Evolutionary conservation across 495 filamentous ascomycete genomes (phyloP).

Genomic region (Podospora pseudopauciseta): DNA sequence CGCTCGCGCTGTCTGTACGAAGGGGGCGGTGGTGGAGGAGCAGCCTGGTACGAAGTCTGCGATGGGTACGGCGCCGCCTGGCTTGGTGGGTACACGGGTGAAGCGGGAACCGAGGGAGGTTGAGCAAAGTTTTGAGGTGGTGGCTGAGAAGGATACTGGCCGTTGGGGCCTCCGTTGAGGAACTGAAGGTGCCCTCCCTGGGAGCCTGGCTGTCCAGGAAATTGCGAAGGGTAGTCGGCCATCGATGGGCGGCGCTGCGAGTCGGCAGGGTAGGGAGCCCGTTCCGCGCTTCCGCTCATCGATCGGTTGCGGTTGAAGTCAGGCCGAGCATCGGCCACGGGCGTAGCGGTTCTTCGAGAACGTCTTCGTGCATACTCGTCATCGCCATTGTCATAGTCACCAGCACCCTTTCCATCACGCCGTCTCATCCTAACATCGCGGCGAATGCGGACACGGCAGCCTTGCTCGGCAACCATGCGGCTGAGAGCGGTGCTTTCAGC

Average conservation of each 20-base stretch:
- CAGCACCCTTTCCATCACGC: conserved; percentile 71
- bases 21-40: conserved; percentile 42
- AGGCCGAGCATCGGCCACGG: conserved; percentile 59
- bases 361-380: conserved; percentile 56
- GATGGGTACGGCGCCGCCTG: conserved; percentile 21
- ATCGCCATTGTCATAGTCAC: conserved; percentile 63
- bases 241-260: conserved; percentile 53
- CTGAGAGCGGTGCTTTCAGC: conserved; percentile 87
- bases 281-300: conserved; percentile 65
- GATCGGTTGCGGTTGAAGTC: conserved; percentile 65
- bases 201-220: conserved; percentile 37
- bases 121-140: conserved; percentile 36
- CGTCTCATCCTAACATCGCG: conserved; percentile 97
- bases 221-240: conserved; percentile 48
- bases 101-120: conserved; percentile 44
- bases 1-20: conserved; percentile 30
- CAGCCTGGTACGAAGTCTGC: conserved; percentile 34
- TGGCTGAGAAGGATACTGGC: conserved; percentile 33
- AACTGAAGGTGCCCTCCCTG: conserved; percentile 37
- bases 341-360: conserved; percentile 54
- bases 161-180: conserved; percentile 27
- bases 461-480: conserved; percentile 90
- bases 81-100: conserved; percentile 40
- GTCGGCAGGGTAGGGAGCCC: conserved; percentile 44
- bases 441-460: conserved; percentile 92